phyloP scores from a whole-genome alignment of 2,329 filamentous ascomycete genomes.

The Delphinella strobiligena region DNA sequence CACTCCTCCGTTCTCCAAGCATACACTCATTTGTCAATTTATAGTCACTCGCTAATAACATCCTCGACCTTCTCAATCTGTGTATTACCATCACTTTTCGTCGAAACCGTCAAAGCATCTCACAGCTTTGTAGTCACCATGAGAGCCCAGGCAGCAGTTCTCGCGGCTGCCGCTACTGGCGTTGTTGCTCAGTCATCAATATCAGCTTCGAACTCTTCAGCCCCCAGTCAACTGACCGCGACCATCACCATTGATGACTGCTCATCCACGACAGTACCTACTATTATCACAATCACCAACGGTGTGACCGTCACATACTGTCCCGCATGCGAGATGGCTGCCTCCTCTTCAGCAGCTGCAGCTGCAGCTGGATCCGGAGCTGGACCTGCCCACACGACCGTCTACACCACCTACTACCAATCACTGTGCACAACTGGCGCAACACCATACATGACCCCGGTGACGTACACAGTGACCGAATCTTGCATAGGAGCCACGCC shows the following conservation, averaged over 20 bases:
- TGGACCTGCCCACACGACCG: constrained; percentile 17
- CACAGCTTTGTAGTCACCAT: constrained; percentile 16
- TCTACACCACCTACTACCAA: constrained; percentile 24
- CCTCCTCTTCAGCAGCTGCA: constrained; percentile 6
- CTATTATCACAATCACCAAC: constrained; percentile 22
- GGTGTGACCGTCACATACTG: constrained; percentile 25
- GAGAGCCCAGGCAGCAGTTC: constrained; percentile 16
- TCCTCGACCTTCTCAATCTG: not conserved
- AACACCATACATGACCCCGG: constrained; percentile 13
- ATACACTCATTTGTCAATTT: not conserved
- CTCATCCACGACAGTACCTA: constrained; percentile 17
- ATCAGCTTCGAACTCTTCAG: constrained; percentile 6
- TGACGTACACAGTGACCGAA: constrained; percentile 25
- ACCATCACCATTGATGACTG: constrained; percentile 23
- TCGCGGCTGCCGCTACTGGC: constrained; percentile 14
- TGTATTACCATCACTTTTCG: too few relatives aligned
- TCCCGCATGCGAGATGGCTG: constrained; percentile 19
- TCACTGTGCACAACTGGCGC: constrained; percentile 23
- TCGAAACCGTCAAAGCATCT: too few relatives aligned
- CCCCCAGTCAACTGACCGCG: constrained; percentile 16
- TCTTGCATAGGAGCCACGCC: constrained; percentile 21
- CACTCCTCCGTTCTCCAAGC: not conserved
- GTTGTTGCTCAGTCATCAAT: constrained; percentile 15
- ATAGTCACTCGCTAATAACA: not conserved
- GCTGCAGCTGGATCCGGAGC: constrained; percentile 10